Evolutionary conservation across 2,329 filamentous ascomycete species (phyloP).

Genomic region (Colletotrichum salicis): DNA sequence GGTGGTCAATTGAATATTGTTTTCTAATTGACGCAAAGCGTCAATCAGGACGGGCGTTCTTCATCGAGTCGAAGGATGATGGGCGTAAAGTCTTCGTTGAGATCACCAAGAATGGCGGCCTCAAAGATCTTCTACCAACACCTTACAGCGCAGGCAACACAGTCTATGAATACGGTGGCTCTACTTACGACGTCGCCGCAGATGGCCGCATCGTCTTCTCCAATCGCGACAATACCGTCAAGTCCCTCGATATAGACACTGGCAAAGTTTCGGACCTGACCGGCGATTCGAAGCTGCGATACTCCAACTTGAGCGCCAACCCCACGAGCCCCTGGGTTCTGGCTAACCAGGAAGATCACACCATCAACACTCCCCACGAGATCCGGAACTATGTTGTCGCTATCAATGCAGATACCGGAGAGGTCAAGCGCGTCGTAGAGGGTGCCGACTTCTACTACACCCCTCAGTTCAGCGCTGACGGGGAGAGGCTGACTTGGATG

Average conservation of each 20-base stretch:
- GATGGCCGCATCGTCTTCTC: constrained; percentile 58
- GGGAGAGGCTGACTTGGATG: constrained; percentile 59
- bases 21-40: constrained; percentile 37
- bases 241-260: constrained; percentile 52
- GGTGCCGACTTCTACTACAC: constrained; percentile 65
- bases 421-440: constrained; percentile 50
- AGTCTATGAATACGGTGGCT: constrained; percentile 66
- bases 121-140: constrained; percentile 54
- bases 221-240: constrained; percentile 55
- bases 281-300: constrained; percentile 48
- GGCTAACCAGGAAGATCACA: constrained; percentile 64
- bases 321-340: constrained; percentile 54
- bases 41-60: constrained; percentile 48
- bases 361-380: constrained; percentile 43
- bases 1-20: no score
- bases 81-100: constrained; percentile 59
- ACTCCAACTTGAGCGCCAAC: constrained; percentile 59
- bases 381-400: constrained; percentile 53
- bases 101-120: constrained; percentile 42
- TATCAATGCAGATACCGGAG: constrained; percentile 53
- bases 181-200: constrained; percentile 51
- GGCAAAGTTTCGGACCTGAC: constrained; percentile 47
- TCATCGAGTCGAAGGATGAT: constrained; percentile 49
- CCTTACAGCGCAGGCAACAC: constrained; percentile 55
- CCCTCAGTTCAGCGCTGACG: constrained; percentile 60